Base-by-base conservation (phyloP, 371 early-diverging fungal genomes). In the Capniomyces stellatus region DNA sequence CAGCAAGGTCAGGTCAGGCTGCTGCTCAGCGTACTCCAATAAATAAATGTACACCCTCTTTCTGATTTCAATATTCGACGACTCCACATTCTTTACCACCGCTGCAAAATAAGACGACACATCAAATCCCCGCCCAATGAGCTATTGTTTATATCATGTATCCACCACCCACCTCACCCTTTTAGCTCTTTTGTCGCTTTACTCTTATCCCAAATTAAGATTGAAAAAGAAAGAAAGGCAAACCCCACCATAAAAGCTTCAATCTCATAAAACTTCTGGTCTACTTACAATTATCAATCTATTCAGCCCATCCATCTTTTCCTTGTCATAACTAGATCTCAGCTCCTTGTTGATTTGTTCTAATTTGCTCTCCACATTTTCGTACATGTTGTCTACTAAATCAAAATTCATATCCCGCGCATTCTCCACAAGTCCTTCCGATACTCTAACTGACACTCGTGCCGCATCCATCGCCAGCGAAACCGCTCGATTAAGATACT, bases 11-110 rank as follows among this genome's bases (percentile, higher is more conserved):
- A 96, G 71, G 64, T 96, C 97, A 30, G 87, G 97, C 60, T 94
- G 88, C 63, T 85, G 81, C 60, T 91, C 90, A 2, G 94, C 93
- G 66, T 95, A 94, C 46, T 87, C 77, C 50, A 89, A 64, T 19
- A 96, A 68, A 65, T 89, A 96, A 56, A 92, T 91, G 69, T 92
- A 93, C 19, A 94, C 97, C 21, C 92, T 76, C 54, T 89, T 88
- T 43, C 93, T 84, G 18, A 94, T 77, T 58, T 92, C 92, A 51
- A 90, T 73, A 53, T 86, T 89, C 15, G 75, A 73, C 22, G 91
- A 83, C 0, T 90, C 92, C 1, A 94, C 94, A 65, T 91, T 93
- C 69, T 94, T 96, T 51, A 96, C 94, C 8, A 96, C 95, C 54
- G 85, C 84, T 24, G 92, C 89, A 59, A 96, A 96, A 67, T 81